A percentile compares a stretch with the other conserved stretches of the same genome.
Conservation (phyloP, 495 filamentous ascomycete species). For the Tuber umbilicatum region DNA sequence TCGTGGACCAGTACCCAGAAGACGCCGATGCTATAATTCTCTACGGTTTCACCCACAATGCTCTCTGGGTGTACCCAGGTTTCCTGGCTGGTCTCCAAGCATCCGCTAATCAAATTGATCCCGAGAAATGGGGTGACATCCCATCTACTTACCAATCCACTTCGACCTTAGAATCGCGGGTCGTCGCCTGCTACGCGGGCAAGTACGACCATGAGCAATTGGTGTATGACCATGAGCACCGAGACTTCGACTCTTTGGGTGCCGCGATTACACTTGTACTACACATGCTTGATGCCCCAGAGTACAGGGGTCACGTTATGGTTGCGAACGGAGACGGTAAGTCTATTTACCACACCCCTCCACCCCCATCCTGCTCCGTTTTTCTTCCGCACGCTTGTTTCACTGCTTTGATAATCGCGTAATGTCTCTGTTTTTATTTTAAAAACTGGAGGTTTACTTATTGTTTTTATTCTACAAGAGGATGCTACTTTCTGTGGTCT, state of each 20-base stretch:
- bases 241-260: conserved; percentile 26
- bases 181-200: conserved; percentile 29
- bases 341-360: background rate
- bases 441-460: background rate
- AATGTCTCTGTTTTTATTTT: background rate
- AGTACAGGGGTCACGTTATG: conserved; percentile 29
- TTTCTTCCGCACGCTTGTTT: background rate
- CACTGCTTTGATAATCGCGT: background rate
- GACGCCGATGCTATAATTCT: conserved; percentile 29
- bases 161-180: conserved; percentile 23
- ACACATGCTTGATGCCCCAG: conserved; percentile 23
- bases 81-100: conserved; percentile 33
- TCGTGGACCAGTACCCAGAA: conserved; percentile 30
- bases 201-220: conserved; percentile 20
- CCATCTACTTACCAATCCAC: conserved; percentile 22
- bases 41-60: conserved; percentile 24
- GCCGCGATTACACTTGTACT: conserved; percentile 31
- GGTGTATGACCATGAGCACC: conserved; percentile 25
- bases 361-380: background rate
- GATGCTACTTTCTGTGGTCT: conserved; percentile 23
- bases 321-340: conserved; percentile 32
- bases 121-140: conserved; percentile 22
- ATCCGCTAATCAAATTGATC: conserved; percentile 31
- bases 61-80: conserved; percentile 24
- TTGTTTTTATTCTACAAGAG: conserved; percentile 4